Evolutionary conservation across 169 alveolate species (phyloP), one percentile per base, ranked within the genome.

Genomic region (Plasmodium sp.): DNA sequence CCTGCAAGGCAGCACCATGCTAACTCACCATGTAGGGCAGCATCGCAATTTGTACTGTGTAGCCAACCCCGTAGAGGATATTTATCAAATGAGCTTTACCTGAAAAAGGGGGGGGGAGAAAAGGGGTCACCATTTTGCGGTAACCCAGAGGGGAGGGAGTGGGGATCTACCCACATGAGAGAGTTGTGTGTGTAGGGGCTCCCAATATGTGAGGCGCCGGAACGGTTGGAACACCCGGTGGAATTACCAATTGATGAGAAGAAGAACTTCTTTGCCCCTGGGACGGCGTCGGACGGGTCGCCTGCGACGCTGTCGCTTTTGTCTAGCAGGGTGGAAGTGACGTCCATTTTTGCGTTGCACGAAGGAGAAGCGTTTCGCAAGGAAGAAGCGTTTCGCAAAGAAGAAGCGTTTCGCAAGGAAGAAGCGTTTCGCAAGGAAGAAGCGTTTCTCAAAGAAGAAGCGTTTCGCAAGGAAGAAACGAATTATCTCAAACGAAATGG

Each of bases 11-110:
- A 67, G 1, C 41, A 16, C 14, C 14, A 14, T 14, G 81, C 73
- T 51, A 3, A 75, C 85, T 34, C 18, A 85, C 93, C 93, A 85
- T 18, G 34, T 85, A 85, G 5, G 93, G 93, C 6, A 85, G 75
- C 93, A 85, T 85, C 5, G 93, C 93, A 18, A 85, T 85, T 67
- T 85, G 93, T 75, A 85, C 77, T 14, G 93, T 85, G 18, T 85
- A 85, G 22, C 93, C 93, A 7, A 85, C 77, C 80, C 93, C 93
- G 45, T 85, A 85, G 16, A 85, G 85, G 2, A 84, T 36, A 62
- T 85, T 85, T 85, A 85, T 85, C 81, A 85, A 75, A 85, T 85
- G 93, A 27, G 93, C 93, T 67, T 85, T 85, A 34, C 93, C 93
- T 85, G 34, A 16, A 22, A 22, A 22, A 84, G 27, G 36, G 31